Conservation (phyloP, 345 rosid genomes). For the Cardiospermum halicacabum region DNA sequence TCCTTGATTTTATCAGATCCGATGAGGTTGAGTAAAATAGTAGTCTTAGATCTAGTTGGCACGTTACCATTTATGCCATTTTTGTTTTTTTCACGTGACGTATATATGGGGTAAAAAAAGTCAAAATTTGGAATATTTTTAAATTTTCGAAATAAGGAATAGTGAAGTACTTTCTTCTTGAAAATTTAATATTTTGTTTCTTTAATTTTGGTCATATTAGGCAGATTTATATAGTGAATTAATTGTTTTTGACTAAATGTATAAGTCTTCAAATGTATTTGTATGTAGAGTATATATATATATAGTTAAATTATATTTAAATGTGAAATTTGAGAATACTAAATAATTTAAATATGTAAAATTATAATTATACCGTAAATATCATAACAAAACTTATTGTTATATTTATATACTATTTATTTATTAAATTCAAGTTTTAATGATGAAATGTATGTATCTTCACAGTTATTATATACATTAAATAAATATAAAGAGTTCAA, state of each 20-base stretch:
- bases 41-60: constrained; percentile 15
- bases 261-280: too few relatives aligned
- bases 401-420: too few relatives aligned
- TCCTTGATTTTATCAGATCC: neutral
- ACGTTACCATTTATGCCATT: constrained; percentile 14
- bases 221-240: neutral
- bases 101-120: neutral
- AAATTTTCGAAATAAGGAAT: too few relatives aligned
- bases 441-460: too few relatives aligned
- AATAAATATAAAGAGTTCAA: too few relatives aligned
- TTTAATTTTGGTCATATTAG: neutral
- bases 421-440: too few relatives aligned
- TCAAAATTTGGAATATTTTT: neutral
- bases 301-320: too few relatives aligned
- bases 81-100: constrained; percentile 11
- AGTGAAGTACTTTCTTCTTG: neutral
- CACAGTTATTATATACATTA: too few relatives aligned
- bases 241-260: neutral
- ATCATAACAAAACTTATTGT: too few relatives aligned
- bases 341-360: too few relatives aligned
- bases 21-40: neutral
- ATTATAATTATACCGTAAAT: too few relatives aligned
- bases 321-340: too few relatives aligned
- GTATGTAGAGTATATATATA: neutral
- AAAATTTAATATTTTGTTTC: neutral